Evolutionary conservation across 2,329 filamentous ascomycete genomes (phyloP).

Genomic region (Colletotrichum salicis): DNA sequence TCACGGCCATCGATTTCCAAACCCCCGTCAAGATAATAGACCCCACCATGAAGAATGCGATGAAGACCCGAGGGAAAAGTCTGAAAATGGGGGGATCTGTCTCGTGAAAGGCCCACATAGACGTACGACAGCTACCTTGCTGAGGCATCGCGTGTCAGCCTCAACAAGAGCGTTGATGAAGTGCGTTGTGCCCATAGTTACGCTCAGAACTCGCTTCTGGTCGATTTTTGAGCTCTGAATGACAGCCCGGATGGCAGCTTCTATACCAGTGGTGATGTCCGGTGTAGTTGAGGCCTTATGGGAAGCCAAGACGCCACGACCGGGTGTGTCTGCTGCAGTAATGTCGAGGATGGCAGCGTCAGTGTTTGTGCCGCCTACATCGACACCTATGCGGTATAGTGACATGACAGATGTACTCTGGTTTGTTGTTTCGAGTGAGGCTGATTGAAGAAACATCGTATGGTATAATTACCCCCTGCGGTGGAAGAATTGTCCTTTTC

Average conservation of each 20-base stretch:
- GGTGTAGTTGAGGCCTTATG: constrained; percentile 60
- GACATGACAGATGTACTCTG: constrained; percentile 41
- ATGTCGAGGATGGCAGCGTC: constrained; percentile 58
- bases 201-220: constrained; percentile 52
- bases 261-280: constrained; percentile 62
- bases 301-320: constrained; percentile 56
- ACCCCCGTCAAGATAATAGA: constrained; percentile 56
- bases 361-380: constrained; percentile 54
- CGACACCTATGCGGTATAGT: constrained; percentile 56
- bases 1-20: constrained; percentile 60
- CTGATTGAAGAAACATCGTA: background rate
- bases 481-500: too few relatives aligned
- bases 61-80: constrained; percentile 55
- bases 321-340: constrained; percentile 45
- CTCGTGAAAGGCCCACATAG: constrained; percentile 57
- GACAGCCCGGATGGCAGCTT: constrained; percentile 56
- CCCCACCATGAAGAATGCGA: constrained; percentile 53
- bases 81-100: constrained; percentile 57
- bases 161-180: constrained; percentile 62
- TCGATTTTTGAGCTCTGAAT: constrained; percentile 51
- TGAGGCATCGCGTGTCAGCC: constrained; percentile 53
- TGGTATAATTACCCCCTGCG: background rate
- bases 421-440: background rate
- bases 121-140: constrained; percentile 57
- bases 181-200: constrained; percentile 62